Conservation (phyloP, 768 basidiomycete genomes). For the Amyloporia xantha region DNA sequence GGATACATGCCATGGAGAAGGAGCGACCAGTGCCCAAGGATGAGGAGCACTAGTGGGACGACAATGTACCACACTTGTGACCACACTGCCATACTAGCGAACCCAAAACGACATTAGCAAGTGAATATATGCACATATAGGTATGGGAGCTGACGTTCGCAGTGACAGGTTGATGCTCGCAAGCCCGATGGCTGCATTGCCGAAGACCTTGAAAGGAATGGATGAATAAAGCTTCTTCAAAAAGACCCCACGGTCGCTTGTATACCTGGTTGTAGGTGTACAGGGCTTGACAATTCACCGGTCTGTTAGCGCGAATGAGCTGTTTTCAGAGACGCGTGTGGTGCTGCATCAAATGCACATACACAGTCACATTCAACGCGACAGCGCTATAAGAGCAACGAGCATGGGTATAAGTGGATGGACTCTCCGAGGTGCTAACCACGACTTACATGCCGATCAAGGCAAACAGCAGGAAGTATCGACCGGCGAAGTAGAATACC, state of each 20-base stretch:
- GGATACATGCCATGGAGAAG: conserved; percentile 49
- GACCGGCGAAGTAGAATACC: conserved; percentile 39
- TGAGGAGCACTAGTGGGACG: conserved; percentile 40
- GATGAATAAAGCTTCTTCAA: no score
- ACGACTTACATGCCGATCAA: conserved; percentile 39
- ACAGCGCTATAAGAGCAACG: conserved; percentile 23
- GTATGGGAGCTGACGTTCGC: conserved; percentile 34
- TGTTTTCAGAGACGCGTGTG: no score
- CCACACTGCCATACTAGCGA: conserved; percentile 63
- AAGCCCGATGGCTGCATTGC: conserved; percentile 37
- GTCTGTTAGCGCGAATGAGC: no score
- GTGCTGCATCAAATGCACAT: no score
- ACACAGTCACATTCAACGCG: conserved; percentile 33
- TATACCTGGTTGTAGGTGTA: no score
- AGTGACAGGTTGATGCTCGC: conserved; percentile 43
- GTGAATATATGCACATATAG: conserved; percentile 2
- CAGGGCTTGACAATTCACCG: no score
- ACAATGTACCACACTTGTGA: conserved; percentile 49
- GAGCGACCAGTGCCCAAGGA: conserved; percentile 69
- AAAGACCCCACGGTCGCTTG: no score
- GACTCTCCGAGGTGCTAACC: no score
- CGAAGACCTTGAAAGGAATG: no score
- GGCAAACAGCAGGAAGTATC: conserved; percentile 38
- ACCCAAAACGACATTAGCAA: no score
- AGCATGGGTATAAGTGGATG: no score